phyloP scores from a whole-genome alignment of 129 eudicot genomes.

The Saposhnikovia divaricata region DNA sequence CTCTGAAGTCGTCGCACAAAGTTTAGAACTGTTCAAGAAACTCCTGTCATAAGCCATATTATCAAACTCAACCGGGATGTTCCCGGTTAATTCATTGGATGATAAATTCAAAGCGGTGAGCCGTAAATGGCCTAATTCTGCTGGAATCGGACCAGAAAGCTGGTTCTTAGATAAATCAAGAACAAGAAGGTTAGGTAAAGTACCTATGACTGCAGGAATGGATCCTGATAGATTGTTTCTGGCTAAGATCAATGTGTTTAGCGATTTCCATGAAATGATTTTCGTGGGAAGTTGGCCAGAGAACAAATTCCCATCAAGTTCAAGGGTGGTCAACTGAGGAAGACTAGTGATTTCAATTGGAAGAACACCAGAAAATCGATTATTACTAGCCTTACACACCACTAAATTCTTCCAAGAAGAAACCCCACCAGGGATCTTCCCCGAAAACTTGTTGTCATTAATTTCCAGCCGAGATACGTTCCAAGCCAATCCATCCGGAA shows the following conservation, averaged over 20 bases:
- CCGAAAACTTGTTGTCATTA: slow-evolving; percentile 67
- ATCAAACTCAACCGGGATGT: slow-evolving; percentile 53
- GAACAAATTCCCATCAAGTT: slow-evolving; percentile 70
- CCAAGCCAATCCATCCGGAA: slow-evolving; percentile 52
- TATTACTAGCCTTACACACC: slow-evolving; percentile 72
- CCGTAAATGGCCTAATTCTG: slow-evolving; percentile 39
- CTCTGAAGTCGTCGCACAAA: slow-evolving; percentile 40
- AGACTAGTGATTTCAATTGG: slow-evolving; percentile 59
- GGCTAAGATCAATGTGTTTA: slow-evolving; percentile 51
- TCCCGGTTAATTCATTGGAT: slow-evolving; percentile 57
- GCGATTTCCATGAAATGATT: slow-evolving; percentile 58
- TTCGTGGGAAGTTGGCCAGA: slow-evolving; percentile 62
- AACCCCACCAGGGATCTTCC: slow-evolving; percentile 43
- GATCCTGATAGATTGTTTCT: slow-evolving; percentile 66
- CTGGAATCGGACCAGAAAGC: slow-evolving; percentile 69
- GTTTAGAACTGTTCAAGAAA: slow-evolving; percentile 60
- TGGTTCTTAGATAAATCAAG: slow-evolving; percentile 72
- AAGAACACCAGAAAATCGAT: slow-evolving; percentile 58
- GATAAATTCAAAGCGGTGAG: slow-evolving; percentile 67
- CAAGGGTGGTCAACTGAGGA: slow-evolving; percentile 38
- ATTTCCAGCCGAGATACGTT: slow-evolving; percentile 67
- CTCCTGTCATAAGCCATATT: slow-evolving; percentile 64
- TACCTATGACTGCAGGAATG: slow-evolving; percentile 50
- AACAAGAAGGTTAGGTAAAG: slow-evolving; percentile 55
- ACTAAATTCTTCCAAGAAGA: slow-evolving; percentile 51